phyloP scores from a whole-genome alignment of 306 rosid genomes.

The Cicer pinnatifidum region DNA sequence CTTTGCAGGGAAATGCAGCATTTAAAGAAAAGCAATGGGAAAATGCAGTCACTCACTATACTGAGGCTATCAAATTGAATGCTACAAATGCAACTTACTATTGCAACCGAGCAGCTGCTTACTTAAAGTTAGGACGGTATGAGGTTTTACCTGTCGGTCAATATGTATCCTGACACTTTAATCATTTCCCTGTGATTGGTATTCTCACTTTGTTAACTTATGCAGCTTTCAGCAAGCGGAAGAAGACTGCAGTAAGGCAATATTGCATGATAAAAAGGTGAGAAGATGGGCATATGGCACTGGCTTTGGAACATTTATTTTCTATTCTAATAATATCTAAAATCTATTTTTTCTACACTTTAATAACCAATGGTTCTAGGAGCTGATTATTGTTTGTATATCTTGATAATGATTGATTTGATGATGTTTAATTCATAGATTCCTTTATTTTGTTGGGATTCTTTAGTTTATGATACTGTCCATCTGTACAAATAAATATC shows the following conservation, averaged over 20 bases:
- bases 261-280: conserved; percentile 84
- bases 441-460: conserved; percentile 6
- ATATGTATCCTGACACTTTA: conserved; percentile 12
- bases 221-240: conserved; percentile 91
- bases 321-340: neutral
- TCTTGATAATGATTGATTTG: conserved; percentile 22
- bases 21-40: conserved; percentile 79
- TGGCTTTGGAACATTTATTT: conserved; percentile 18
- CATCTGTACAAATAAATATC: conserved; percentile 33
- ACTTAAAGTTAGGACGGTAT: conserved; percentile 80
- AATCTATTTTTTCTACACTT: neutral
- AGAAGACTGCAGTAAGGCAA: conserved; percentile 82
- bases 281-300: conserved; percentile 38
- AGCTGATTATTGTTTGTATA: conserved; percentile 19
- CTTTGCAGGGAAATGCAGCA: conserved; percentile 83
- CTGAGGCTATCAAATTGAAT: conserved; percentile 75
- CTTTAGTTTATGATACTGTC: conserved; percentile 25
- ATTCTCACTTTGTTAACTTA: conserved; percentile 16
- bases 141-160: conserved; percentile 39
- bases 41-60: conserved; percentile 73
- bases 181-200: conserved; percentile 36
- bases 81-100: conserved; percentile 66
- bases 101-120: conserved; percentile 92
- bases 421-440: conserved; percentile 5
- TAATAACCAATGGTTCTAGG: neutral